Percentiles rank a stretch among this genome's conserved stretches.
These are phyloP conservation scores for Leishmania aethiopica DNA, from an alignment of 208 protist genomes.

Conservation along the genomic window DNA sequence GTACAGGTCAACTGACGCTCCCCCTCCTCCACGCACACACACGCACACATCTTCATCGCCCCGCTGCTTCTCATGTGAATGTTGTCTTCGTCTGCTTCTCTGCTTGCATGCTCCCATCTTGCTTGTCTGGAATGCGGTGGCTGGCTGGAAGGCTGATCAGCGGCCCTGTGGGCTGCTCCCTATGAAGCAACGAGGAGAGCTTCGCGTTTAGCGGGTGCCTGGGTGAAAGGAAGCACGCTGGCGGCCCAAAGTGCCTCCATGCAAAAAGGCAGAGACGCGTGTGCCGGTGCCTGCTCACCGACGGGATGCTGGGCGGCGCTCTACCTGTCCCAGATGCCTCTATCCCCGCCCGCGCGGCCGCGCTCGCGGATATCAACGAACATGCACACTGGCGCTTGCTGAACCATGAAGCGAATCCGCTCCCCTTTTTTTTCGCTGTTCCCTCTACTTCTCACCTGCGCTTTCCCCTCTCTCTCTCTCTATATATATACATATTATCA, in stretches of 20 bases:
- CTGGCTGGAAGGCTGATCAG: not conserved
- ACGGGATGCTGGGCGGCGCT: not conserved
- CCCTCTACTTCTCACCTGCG: not conserved
- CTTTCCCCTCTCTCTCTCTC: not conserved
- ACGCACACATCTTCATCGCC: no score
- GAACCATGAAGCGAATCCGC: not conserved
- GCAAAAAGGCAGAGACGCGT: not conserved
- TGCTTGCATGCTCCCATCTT: not conserved
- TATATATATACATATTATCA: not conserved
- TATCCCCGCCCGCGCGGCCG: not conserved
- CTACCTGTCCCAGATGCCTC: not conserved
- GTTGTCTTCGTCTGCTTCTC: not conserved
- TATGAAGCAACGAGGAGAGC: not conserved
- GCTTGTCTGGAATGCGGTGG: not conserved
- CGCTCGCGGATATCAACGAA: not conserved
- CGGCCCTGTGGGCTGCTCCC: accelerated
- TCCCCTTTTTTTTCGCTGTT: not conserved
- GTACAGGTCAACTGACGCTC: not conserved
- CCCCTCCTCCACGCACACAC: no score
- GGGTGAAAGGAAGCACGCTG: not conserved
- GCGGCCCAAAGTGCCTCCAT: not conserved
- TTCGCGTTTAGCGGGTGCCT: not conserved
- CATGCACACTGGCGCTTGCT: not conserved
- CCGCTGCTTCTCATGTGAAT: not conserved
- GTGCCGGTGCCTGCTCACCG: not conserved